Conservation (phyloP, 148 eudicot genomes). For the Heliosperma pusillum region DNA sequence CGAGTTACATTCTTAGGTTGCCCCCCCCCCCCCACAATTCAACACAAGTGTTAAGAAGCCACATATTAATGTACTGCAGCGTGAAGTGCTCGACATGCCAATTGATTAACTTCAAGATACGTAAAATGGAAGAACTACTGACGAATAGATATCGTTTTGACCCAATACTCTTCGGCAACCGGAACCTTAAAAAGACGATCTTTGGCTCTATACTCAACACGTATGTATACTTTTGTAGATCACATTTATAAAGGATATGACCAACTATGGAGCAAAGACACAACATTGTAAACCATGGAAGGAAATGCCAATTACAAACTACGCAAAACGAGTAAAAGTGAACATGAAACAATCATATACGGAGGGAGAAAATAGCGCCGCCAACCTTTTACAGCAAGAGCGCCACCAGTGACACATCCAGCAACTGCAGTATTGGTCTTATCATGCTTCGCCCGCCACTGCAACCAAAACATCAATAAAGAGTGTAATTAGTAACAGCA, state of each 20-base stretch:
- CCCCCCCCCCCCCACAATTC: neutral
- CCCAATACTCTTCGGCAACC: neutral
- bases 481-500: slow-evolving; percentile 2
- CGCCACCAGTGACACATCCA: slow-evolving; percentile 89
- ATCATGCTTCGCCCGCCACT: slow-evolving; percentile 95
- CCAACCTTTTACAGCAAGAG: slow-evolving; percentile 71
- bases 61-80: no score
- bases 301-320: neutral
- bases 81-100: no score
- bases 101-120: no score
- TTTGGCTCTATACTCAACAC: neutral
- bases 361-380: neutral
- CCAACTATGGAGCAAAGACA: neutral
- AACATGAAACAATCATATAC: neutral
- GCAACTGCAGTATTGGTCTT: slow-evolving; percentile 76
- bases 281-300: neutral
- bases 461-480: slow-evolving; percentile 10
- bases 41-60: neutral
- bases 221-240: neutral
- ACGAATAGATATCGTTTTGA: neutral
- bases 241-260: neutral
- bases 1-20: neutral
- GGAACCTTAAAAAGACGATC: neutral
- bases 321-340: neutral
- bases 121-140: neutral